Evolutionary conservation across 1,284 basidiomycete genomes (phyloP).

Genomic region (Cryptococcus deneoformans): DNA sequence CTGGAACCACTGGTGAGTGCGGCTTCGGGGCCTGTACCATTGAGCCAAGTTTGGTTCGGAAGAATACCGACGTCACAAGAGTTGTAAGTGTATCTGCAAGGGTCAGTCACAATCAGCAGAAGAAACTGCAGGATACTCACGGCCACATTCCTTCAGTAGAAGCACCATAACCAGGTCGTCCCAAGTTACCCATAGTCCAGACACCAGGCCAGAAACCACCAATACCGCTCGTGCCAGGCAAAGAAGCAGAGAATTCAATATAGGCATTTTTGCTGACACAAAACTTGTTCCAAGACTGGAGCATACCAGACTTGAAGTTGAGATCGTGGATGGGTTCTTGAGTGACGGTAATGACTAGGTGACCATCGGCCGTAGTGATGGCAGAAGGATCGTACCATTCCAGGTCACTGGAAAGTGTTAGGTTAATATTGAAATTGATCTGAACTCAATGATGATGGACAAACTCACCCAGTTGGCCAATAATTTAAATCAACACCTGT

Average conservation of each 20-base stretch:
- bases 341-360: constrained; percentile 73
- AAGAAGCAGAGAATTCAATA: constrained; percentile 40
- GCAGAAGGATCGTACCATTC: constrained; percentile 69
- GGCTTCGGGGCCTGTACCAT: constrained; percentile 44
- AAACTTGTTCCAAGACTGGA: constrained; percentile 55
- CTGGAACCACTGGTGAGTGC: constrained; percentile 43
- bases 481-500: constrained; percentile 54
- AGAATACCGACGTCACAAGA: constrained; percentile 44
- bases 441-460: not conserved
- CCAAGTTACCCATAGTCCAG: constrained; percentile 53
- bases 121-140: constrained; percentile 4
- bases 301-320: constrained; percentile 62
- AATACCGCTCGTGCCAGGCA: constrained; percentile 39
- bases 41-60: constrained; percentile 48
- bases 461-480: constrained; percentile 22
- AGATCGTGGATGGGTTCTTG: constrained; percentile 67
- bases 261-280: constrained; percentile 47
- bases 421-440: no score
- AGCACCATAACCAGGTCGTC: constrained; percentile 55
- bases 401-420: constrained; percentile 30
- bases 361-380: constrained; percentile 74
- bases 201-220: constrained; percentile 55
- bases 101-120: no score
- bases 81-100: constrained; percentile 42
- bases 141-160: constrained; percentile 66